Percentiles rank a stretch among this genome's conserved stretches.
These are phyloP conservation scores for Calonectria pseudoreteaudii DNA, from an alignment of 2,329 filamentous ascomycete species.

Conservation along the genomic window DNA sequence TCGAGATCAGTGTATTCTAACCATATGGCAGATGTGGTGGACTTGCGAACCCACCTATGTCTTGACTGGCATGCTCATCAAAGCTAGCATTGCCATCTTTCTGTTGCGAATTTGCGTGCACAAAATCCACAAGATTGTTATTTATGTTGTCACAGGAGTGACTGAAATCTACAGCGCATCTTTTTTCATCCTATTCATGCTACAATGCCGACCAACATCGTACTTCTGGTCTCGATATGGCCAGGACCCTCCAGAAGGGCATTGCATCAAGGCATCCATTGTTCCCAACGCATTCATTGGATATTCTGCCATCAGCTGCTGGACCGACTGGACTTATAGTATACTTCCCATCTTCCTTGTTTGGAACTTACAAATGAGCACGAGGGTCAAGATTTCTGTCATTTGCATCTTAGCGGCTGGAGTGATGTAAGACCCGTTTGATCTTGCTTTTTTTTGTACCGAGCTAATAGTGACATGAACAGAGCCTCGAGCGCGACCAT, in stretches of 20 bases:
- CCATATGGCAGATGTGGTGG: slow-evolving; percentile 48
- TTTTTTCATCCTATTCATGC: slow-evolving; percentile 53
- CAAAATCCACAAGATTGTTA: slow-evolving; percentile 44
- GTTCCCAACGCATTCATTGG: slow-evolving; percentile 48
- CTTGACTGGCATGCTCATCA: slow-evolving; percentile 48
- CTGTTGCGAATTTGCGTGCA: slow-evolving; percentile 50
- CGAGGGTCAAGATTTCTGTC: slow-evolving; percentile 52
- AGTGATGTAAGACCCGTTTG: slow-evolving; percentile 47
- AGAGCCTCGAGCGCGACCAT: slow-evolving; percentile 57
- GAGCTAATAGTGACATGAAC: neutral
- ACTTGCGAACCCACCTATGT: slow-evolving; percentile 57
- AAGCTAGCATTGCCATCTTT: slow-evolving; percentile 54
- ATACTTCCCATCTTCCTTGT: slow-evolving; percentile 55
- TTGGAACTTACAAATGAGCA: slow-evolving; percentile 55
- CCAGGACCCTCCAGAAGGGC: slow-evolving; percentile 41
- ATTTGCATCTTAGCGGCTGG: slow-evolving; percentile 47
- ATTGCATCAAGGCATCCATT: slow-evolving; percentile 45
- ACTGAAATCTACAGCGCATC: slow-evolving; percentile 49
- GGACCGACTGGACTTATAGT: slow-evolving; percentile 54
- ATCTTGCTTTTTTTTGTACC: neutral
- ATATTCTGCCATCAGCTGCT: slow-evolving; percentile 53
- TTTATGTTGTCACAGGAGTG: slow-evolving; percentile 45
- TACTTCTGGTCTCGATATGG: slow-evolving; percentile 52
- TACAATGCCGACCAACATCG: slow-evolving; percentile 53
- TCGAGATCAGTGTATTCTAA: neutral